Evolutionary conservation across 192 early-diverging fungal genomes (phyloP).

Genomic region (Podila epicladia): DNA sequence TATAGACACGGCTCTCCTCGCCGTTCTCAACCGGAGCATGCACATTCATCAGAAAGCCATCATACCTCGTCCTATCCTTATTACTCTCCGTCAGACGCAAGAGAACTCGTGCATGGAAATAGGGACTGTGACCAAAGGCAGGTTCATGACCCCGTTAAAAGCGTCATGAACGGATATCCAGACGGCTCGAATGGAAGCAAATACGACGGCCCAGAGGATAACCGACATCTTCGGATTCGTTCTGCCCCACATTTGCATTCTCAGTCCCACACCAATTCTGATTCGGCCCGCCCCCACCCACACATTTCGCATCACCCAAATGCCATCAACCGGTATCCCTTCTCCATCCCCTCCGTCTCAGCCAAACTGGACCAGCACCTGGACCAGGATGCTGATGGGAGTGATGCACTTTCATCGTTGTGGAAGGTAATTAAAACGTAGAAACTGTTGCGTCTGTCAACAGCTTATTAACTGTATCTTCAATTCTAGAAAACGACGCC

Average conservation of each 20-base stretch:
- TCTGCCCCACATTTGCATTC: constrained; percentile 24
- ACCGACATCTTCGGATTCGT: constrained; percentile 18
- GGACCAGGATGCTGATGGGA: constrained; percentile 13
- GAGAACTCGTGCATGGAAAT: background rate
- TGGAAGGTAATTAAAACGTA: constrained; percentile 34
- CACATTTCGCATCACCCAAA: constrained; percentile 36
- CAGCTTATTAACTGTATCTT: no score
- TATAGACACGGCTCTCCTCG: no score
- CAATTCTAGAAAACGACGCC: constrained; percentile 35
- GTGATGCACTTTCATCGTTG: constrained; percentile 39
- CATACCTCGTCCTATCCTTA: no score
- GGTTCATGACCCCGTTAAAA: background rate
- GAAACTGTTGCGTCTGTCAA: no score
- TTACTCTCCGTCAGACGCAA: no score
- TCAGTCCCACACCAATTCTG: background rate
- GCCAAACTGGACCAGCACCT: constrained; percentile 35
- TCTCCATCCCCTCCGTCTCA: constrained; percentile 39
- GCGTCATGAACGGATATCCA: background rate
- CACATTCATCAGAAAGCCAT: no score
- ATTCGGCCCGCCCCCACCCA: background rate
- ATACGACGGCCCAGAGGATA: background rate
- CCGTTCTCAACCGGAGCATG: no score
- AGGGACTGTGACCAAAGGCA: background rate
- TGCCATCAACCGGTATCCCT: constrained; percentile 39
- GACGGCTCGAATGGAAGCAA: background rate